Conservation (phyloP, 768 basidiomycete species). For the Suillus discolor region DNA sequence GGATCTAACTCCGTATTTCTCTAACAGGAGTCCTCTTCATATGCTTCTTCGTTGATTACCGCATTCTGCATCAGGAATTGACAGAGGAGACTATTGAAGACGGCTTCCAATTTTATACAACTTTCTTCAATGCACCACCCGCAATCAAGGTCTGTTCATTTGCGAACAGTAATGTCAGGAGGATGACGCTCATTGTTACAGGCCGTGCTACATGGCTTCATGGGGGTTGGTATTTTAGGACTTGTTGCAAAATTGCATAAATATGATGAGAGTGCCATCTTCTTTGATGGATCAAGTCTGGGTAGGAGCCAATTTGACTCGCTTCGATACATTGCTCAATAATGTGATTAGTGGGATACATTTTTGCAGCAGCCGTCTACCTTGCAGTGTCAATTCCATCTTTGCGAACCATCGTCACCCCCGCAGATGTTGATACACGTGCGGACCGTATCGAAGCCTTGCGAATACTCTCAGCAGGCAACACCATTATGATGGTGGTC, state of each 20-base stretch:
- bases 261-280: constrained; percentile 93
- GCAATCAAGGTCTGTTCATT: constrained; percentile 77
- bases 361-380: constrained; percentile 81
- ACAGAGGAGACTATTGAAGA: constrained; percentile 69
- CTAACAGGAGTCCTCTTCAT: constrained; percentile 75
- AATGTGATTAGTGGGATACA: constrained; percentile 58
- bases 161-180: neutral
- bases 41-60: constrained; percentile 86
- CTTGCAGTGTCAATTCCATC: constrained; percentile 78
- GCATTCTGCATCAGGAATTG: constrained; percentile 70
- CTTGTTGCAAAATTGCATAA: constrained; percentile 77
- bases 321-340: constrained; percentile 17
- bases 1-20: constrained; percentile 20
- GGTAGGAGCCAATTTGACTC: constrained; percentile 51
- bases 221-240: constrained; percentile 75
- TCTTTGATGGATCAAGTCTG: constrained; percentile 89
- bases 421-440: constrained; percentile 55
- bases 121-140: constrained; percentile 90
- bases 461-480: constrained; percentile 81
- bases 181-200: constrained; percentile 27
- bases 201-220: constrained; percentile 87
- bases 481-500: constrained; percentile 76
- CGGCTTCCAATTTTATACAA: constrained; percentile 88
- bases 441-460: constrained; percentile 77
- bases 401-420: constrained; percentile 73